Evolutionary conservation across 306 rosid species (phyloP).

Genomic region (Rubus idaeus): DNA sequence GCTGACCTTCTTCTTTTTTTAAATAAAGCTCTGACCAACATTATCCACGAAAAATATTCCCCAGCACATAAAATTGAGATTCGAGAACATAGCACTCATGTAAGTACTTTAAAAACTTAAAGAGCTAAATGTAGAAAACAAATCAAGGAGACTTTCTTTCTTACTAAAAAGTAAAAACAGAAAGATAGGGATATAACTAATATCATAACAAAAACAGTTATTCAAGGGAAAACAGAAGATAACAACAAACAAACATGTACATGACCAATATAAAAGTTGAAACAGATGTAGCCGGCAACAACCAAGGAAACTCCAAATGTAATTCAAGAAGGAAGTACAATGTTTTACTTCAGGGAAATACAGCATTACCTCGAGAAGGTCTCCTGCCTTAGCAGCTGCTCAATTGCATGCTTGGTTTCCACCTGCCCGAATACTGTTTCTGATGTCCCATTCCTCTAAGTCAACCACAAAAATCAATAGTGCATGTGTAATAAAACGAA

Average conservation of each 20-base stretch:
- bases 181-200: not conserved
- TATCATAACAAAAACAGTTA: not conserved
- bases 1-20: not conserved
- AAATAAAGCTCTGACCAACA: not conserved
- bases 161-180: not conserved
- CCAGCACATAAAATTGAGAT: not conserved
- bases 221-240: not conserved
- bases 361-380: slow-evolving; percentile 74
- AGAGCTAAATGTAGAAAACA: not conserved
- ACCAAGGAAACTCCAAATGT: slow-evolving; percentile 14
- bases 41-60: not conserved
- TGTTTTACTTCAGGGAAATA: not conserved
- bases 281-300: not conserved
- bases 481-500: not conserved
- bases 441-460: slow-evolving; percentile 42
- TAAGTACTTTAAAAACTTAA: not conserved
- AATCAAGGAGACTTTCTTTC: not conserved
- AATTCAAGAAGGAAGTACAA: not conserved
- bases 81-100: not conserved
- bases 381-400: slow-evolving; percentile 69
- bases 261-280: not conserved
- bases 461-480: slow-evolving; percentile 24
- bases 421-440: slow-evolving; percentile 30
- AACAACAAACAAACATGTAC: not conserved
- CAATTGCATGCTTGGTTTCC: slow-evolving; percentile 56